Evolutionary conservation across 129 eudicot species (phyloP).

Genomic region (Centella asiatica): DNA sequence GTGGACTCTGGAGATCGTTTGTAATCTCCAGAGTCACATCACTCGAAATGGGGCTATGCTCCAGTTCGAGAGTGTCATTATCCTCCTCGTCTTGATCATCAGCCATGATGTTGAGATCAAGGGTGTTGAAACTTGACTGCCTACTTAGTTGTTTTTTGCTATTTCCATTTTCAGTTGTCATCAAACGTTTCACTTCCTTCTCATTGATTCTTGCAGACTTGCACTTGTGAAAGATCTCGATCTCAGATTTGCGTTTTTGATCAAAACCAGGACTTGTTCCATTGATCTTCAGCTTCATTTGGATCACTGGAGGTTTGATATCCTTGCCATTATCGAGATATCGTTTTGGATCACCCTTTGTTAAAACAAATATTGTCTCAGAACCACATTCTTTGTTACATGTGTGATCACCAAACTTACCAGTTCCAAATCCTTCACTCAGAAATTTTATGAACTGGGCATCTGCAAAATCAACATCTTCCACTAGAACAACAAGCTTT

Average conservation of each 20-base stretch:
- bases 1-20: slow-evolving; percentile 26
- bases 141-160: slow-evolving; percentile 37
- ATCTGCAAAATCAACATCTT: slow-evolving; percentile 62
- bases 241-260: slow-evolving; percentile 56
- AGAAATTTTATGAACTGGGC: slow-evolving; percentile 36
- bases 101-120: slow-evolving; percentile 63
- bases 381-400: not conserved
- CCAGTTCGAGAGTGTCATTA: slow-evolving; percentile 19
- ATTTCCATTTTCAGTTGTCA: slow-evolving; percentile 8
- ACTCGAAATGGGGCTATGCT: slow-evolving; percentile 45
- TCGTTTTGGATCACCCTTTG: slow-evolving; percentile 22
- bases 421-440: slow-evolving; percentile 32
- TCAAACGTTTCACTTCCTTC: slow-evolving; percentile 16
- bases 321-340: slow-evolving; percentile 17
- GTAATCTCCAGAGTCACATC: slow-evolving; percentile 41
- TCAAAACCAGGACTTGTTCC: slow-evolving; percentile 26
- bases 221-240: slow-evolving; percentile 41
- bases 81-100: slow-evolving; percentile 38
- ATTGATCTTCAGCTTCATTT: slow-evolving; percentile 38
- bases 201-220: slow-evolving; percentile 46
- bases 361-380: slow-evolving; percentile 38
- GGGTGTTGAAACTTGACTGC: slow-evolving; percentile 53
- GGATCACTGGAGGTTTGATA: slow-evolving; percentile 21
- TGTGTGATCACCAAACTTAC: slow-evolving; percentile 25
- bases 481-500: slow-evolving; percentile 52